phyloP scores from a whole-genome alignment of 345 rosid species.

The Ceriops zippeliana region DNA sequence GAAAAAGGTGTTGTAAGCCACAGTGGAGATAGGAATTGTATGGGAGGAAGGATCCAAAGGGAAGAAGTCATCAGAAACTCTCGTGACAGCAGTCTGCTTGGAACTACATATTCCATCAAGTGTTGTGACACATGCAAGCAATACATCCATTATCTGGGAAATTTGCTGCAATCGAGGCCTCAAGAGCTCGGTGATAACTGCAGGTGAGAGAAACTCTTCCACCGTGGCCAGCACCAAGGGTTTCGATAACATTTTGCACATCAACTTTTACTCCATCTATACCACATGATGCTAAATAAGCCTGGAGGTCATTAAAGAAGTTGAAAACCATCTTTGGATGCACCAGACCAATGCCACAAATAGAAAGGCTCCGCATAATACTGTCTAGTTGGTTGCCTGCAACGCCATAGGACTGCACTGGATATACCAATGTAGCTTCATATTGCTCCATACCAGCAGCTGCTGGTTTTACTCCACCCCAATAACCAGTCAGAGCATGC shows the following conservation, averaged over 20 bases:
- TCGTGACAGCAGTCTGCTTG: constrained; percentile 84
- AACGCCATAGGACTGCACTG: constrained; percentile 82
- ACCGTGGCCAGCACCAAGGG: constrained; percentile 93
- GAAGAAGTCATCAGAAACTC: constrained; percentile 95
- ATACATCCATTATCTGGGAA: constrained; percentile 92
- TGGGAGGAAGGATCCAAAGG: constrained; percentile 97
- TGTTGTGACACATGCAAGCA: constrained; percentile 96
- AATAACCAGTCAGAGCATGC: constrained; percentile 98
- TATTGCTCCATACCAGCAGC: constrained; percentile 95
- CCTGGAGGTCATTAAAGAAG: constrained; percentile 96
- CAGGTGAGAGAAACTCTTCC: constrained; percentile 94
- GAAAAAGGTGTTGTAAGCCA: constrained; percentile 85
- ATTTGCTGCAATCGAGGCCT: constrained; percentile 78
- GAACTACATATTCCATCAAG: constrained; percentile 86
- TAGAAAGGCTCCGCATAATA: constrained; percentile 86
- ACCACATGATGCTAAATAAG: constrained; percentile 87
- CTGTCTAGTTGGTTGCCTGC: constrained; percentile 89
- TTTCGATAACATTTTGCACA: constrained; percentile 90
- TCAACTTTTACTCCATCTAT: constrained; percentile 98
- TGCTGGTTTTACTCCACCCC: constrained; percentile 98
- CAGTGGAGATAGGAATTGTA: constrained; percentile 88
- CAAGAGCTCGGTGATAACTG: constrained; percentile 79
- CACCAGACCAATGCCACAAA: constrained; percentile 90
- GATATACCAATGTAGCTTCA: constrained; percentile 82
- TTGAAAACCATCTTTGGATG: constrained; percentile 86